Evolutionary conservation across 768 basidiomycete species (phyloP), one percentile per base, ranked within the genome.

Genomic region (Mycena alexandri): DNA sequence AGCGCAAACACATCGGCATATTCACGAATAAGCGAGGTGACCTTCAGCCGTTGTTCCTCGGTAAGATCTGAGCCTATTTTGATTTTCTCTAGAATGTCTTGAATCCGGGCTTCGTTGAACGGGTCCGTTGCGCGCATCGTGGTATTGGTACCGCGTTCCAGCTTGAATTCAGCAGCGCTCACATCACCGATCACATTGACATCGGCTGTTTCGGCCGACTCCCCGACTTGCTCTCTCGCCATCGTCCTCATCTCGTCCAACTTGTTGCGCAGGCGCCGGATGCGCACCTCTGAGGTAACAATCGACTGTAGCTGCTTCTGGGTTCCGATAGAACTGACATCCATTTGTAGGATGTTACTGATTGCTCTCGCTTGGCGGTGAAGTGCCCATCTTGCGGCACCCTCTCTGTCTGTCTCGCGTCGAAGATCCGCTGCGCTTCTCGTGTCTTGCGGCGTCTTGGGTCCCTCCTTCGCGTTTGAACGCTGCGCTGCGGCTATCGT

Each of bases 21-120:
- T 51, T 72, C 50, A 0, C 44, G 38, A 6, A 72, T 41, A 7
- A 69, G 36, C 2, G 36, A 50, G 5, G 14, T 29, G 11, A 66
- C 25, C 52, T 59, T 38, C 19, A 14, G 16, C 14, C 51, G 47
- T 52, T 72, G 59, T 8, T 53, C 61, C 1, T 34, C 60, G 0
- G 73, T 63, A 0, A 79, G 38, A 33, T 79, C 76, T 1, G 17
- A 2, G 0, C 77, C 74, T 21, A 74, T 72, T 1, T 25, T 54
- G 14, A 79, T 61, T 7, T 54, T 54, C 3, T 55, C 24, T 1
- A 75, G 48, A 1, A 79, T 69, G 29, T 65, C 56, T 6, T 58
- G 63, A 0, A 79, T 70, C 0, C 76, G 65, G 0, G 46, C 56
- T 2, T 74, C 66, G 6, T 76, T 43, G 48, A 68, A 75, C 3